Conservation (phyloP, 805 yeast genomes). For the Metschnikowia similis region DNA sequence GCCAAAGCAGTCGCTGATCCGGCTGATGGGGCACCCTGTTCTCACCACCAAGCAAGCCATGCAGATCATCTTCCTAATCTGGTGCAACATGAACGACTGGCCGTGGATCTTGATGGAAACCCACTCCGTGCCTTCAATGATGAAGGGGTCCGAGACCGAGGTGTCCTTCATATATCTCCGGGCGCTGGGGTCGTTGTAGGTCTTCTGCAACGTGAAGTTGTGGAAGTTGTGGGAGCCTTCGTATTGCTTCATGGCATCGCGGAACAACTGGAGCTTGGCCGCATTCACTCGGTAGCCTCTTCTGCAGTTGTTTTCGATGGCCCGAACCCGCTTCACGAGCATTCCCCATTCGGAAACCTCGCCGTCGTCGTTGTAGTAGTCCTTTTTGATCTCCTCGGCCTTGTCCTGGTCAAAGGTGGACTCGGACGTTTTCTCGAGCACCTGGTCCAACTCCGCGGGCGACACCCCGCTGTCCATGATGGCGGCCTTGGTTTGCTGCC, state of each 20-base stretch:
- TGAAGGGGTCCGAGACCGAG: slow-evolving; percentile 80
- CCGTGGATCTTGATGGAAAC: slow-evolving; percentile 94
- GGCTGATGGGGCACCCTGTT: slow-evolving; percentile 74
- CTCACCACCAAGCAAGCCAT: slow-evolving; percentile 86
- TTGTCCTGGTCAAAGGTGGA: slow-evolving; percentile 24
- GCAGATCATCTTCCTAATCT: slow-evolving; percentile 96
- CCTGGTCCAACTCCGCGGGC: slow-evolving; percentile 12
- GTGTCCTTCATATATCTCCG: slow-evolving; percentile 76
- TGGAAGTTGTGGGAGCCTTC: slow-evolving; percentile 91
- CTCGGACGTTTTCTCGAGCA: slow-evolving; percentile 32
- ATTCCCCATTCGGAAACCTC: slow-evolving; percentile 35
- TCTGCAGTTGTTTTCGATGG: slow-evolving; percentile 62
- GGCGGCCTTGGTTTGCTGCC: slow-evolving; percentile 41
- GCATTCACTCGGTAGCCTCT: slow-evolving; percentile 62
- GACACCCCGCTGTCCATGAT: slow-evolving; percentile 20
- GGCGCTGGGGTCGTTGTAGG: slow-evolving; percentile 80
- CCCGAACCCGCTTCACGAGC: slow-evolving; percentile 50
- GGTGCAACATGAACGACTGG: slow-evolving; percentile 97
- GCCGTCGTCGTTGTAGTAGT: slow-evolving; percentile 29
- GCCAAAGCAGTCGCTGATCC: slow-evolving; percentile 75
- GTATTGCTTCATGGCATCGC: slow-evolving; percentile 67
- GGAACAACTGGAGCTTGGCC: slow-evolving; percentile 58
- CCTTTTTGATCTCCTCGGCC: slow-evolving; percentile 26
- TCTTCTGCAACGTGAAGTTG: slow-evolving; percentile 80
- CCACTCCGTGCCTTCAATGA: slow-evolving; percentile 95